phyloP scores from a whole-genome alignment of 1,139 yeast genomes.

The Yamadazyma jaroonii region DNA sequence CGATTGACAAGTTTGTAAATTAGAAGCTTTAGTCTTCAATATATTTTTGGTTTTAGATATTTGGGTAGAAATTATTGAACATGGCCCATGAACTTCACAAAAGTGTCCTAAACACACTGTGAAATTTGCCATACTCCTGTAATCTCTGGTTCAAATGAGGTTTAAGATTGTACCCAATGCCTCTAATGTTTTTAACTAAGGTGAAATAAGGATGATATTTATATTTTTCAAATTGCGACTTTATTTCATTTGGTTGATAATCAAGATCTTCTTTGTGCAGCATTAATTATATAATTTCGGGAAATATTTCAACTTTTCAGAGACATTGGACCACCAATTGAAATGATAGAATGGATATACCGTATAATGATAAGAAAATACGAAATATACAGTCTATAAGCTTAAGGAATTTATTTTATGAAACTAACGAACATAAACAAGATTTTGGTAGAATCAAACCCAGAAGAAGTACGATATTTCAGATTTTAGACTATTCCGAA shows the following conservation, averaged over 20 bases:
- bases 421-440: not conserved
- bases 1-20: conserved; percentile 54
- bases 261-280: too few relatives aligned
- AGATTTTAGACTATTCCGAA: conserved; percentile 5
- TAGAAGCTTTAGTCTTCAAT: conserved; percentile 22
- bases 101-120: conserved; percentile 71
- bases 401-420: conserved; percentile 10
- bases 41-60: conserved; percentile 13
- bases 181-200: too few relatives aligned
- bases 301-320: too few relatives aligned
- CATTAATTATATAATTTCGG: too few relatives aligned
- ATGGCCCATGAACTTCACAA: conserved; percentile 86
- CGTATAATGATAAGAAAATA: conserved; percentile 12
- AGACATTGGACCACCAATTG: conserved; percentile 36
- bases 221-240: too few relatives aligned
- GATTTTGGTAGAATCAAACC: conserved; percentile 1
- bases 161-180: too few relatives aligned
- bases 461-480: conserved; percentile 8
- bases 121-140: conserved; percentile 9
- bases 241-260: too few relatives aligned
- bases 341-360: conserved; percentile 28
- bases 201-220: too few relatives aligned
- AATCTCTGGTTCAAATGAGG: not conserved
- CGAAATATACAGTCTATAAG: conserved; percentile 12
- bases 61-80: conserved; percentile 73